Conservation (phyloP, 805 yeast species). For the Yamadazyma sp. region DNA sequence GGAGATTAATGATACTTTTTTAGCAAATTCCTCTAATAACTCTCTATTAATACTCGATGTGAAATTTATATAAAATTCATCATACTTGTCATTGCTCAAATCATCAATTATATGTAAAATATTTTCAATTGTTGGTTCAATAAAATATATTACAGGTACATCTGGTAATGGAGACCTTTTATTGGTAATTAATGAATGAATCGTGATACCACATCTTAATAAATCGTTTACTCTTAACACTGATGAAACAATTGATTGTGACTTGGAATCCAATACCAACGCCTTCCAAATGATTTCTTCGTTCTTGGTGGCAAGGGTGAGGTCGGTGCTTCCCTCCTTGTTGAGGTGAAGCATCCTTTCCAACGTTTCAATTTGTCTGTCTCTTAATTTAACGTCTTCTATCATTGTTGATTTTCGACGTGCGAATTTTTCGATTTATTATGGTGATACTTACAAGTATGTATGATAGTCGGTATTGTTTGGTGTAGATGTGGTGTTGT, state of each 20-base stretch:
- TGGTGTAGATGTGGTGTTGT: too few species aligned
- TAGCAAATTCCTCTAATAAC: slow-evolving; percentile 84
- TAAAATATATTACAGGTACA: slow-evolving; percentile 91
- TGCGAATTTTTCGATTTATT: too few species aligned
- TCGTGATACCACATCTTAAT: slow-evolving; percentile 85
- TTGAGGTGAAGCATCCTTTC: slow-evolving; percentile 87
- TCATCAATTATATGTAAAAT: slow-evolving; percentile 68
- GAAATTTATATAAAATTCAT: slow-evolving; percentile 79
- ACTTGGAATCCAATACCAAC: slow-evolving; percentile 72
- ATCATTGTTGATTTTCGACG: not conserved
- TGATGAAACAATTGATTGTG: slow-evolving; percentile 84
- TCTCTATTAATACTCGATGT: slow-evolving; percentile 76
- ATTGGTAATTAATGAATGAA: slow-evolving; percentile 72
- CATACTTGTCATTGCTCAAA: slow-evolving; percentile 70
- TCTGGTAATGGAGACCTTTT: slow-evolving; percentile 85
- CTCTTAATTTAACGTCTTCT: slow-evolving; percentile 9
- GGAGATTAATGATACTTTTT: slow-evolving; percentile 69
- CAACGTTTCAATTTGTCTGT: slow-evolving; percentile 28
- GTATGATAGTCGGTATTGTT: too few species aligned
- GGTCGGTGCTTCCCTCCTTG: slow-evolving; percentile 52
- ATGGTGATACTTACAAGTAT: too few species aligned
- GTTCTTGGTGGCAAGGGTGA: slow-evolving; percentile 51
- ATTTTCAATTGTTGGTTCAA: slow-evolving; percentile 82
- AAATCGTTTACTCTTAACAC: slow-evolving; percentile 91
- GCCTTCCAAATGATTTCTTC: slow-evolving; percentile 89